phyloP scores from a whole-genome alignment of 1,284 basidiomycete species.

The Ceratobasidium sp. region DNA sequence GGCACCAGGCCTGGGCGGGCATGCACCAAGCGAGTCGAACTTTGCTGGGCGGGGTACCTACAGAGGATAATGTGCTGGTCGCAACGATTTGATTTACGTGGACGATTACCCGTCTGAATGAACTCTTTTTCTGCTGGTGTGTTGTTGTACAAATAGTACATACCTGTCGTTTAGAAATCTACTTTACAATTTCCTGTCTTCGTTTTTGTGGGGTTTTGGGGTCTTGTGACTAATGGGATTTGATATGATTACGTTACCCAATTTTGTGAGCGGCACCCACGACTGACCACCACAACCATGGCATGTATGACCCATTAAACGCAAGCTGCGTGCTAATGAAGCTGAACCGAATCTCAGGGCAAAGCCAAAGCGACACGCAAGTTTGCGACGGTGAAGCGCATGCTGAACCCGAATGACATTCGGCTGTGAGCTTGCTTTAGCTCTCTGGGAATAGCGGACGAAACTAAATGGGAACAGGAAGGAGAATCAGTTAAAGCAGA shows the following conservation, averaged over 20 bases:
- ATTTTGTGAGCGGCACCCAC: slow-evolving; percentile 4
- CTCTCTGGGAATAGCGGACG: neutral
- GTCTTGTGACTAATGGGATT: too few species aligned
- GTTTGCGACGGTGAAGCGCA: slow-evolving; percentile 93
- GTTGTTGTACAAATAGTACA: slow-evolving; percentile 15
- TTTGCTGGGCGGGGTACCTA: slow-evolving; percentile 24
- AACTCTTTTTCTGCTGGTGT: neutral
- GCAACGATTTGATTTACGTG: slow-evolving; percentile 9
- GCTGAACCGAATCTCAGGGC: slow-evolving; percentile 64
- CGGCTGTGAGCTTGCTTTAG: slow-evolving; percentile 75
- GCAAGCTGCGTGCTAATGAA: neutral
- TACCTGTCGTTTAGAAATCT: slow-evolving; percentile 26
- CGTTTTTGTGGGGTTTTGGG: too few species aligned
- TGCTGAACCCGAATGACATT: slow-evolving; percentile 95
- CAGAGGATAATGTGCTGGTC: slow-evolving; percentile 16
- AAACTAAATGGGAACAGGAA: slow-evolving; percentile 61
- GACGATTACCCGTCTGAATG: slow-evolving; percentile 12
- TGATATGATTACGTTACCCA: slow-evolving; percentile 34
- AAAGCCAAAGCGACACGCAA: slow-evolving; percentile 95
- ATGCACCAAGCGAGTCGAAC: neutral
- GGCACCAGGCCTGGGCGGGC: neutral
- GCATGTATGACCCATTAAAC: neutral
- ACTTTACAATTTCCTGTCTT: slow-evolving; percentile 3
- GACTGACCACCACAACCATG: slow-evolving; percentile 15
- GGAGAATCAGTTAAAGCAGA: slow-evolving; percentile 82